Base-by-base conservation (phyloP, 345 rosid species). In the Tarenaya hassleriana region DNA sequence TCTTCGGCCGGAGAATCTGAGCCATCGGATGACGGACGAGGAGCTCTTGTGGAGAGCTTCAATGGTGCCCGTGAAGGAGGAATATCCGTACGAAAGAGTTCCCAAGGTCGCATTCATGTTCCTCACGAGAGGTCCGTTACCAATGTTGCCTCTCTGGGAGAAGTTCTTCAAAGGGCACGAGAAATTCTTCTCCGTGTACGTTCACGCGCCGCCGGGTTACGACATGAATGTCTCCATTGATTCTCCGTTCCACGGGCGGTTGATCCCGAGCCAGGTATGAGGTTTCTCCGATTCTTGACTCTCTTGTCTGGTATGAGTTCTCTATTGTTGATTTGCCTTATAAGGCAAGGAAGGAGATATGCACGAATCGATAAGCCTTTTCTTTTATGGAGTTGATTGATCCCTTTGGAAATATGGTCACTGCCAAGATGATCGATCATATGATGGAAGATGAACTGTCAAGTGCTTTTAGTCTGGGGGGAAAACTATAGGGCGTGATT, bases 1-100 rank as follows among this genome's bases (percentile, higher is more conserved):
- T 62, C 16, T 80, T 34, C 63, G 46, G 18, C 95, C 86, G 0
- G 71, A 44, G 41, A 82, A 80, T 44, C 41, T 69, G 71, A 76
- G 61, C 10, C 88, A 86, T 52, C n/a, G 44, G 0, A 75, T 90
- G 88, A 58, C 51, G 3, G 97, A 90, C 27, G 69, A 70, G 0
- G 80, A 80, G 78, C 56, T 90, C 20, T 79, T 84, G 14, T 90
- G 96, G 97, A 80, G 91, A 67, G 91, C 91, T 16, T 90, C 97
- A 1, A 66, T 84, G 91, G 58, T 72, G 53, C 97, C 97, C 3
- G 66, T 56, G 16, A 86, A 77, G 62, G 67, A 67, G 1, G 83
- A 58, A 38, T 80, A 67, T 70, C 97, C 97, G 7, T 86, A 67
- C 60, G 44, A 55, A 8, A 71, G 95, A 35, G 78, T 79, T 34